Evolutionary conservation across 768 basidiomycete genomes (phyloP).

Genomic region (Exsudoporus frostii): DNA sequence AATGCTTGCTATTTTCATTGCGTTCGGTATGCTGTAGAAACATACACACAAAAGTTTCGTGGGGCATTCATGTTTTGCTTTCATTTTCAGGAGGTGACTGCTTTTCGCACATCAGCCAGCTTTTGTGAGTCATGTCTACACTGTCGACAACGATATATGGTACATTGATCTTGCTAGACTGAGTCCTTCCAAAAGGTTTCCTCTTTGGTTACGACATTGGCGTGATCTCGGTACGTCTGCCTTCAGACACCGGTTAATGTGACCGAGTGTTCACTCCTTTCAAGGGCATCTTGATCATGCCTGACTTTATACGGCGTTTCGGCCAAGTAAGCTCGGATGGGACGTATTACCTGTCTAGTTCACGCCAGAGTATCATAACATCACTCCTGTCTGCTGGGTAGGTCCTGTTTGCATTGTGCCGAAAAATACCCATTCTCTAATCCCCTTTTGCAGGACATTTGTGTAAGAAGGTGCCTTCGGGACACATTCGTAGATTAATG

Average conservation of each 20-base stretch:
- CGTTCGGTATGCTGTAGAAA: slow-evolving; percentile 8
- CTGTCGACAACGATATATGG: neutral
- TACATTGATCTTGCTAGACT: slow-evolving; percentile 1
- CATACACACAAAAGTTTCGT: neutral
- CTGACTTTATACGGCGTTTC: slow-evolving; percentile 13
- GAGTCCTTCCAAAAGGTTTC: slow-evolving; percentile 5
- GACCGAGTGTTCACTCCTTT: neutral
- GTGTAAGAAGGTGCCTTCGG: neutral
- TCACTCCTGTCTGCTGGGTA: slow-evolving; percentile 16
- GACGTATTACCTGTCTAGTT: slow-evolving; percentile 15
- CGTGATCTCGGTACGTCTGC: slow-evolving; percentile 12
- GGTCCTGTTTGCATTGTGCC: neutral
- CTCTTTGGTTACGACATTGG: slow-evolving; percentile 16
- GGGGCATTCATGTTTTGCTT: neutral
- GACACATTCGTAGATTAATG: neutral
- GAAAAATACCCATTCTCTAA: neutral
- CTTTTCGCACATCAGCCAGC: neutral
- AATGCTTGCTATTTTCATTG: slow-evolving; percentile 14
- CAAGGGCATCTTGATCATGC: slow-evolving; percentile 16
- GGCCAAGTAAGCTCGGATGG: slow-evolving; percentile 7
- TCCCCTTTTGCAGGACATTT: slow-evolving; percentile 6
- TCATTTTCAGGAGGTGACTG: slow-evolving; percentile 7
- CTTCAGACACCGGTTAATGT: neutral
- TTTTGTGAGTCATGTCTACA: neutral
- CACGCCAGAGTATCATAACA: slow-evolving; percentile 17